Evolutionary conservation across 208 protist genomes (phyloP), one percentile per base, ranked within the genome.

Genomic region (Phytomonas sp.): DNA sequence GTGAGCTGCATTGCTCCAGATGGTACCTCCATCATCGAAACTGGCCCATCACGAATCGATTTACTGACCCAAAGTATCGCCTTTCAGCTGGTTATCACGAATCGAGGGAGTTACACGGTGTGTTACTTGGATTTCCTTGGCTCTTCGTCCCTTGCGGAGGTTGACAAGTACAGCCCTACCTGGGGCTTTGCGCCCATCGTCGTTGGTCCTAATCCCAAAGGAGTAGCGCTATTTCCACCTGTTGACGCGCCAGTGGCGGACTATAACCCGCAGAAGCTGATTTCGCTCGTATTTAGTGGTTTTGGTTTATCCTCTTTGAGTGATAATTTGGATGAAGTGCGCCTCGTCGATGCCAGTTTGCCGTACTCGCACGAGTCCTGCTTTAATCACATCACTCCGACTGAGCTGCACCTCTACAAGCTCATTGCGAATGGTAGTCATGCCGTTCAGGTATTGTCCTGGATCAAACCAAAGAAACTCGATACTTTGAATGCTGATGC

Each of bases 381-480:
- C 29, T 78, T 75, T 63, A 51, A 61, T 26, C 46, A 76, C 59
- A 63, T 68, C 34, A 72, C 40, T 20, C 33, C 59, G 9, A 66
- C 66, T 4, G 66, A 63, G n/a, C 33, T 89, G 20, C 26, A 60
- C 30, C 76, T 78, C 64, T 84, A 84, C 72, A 67, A 78, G 9
- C 70, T 96, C 59, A 68, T 66, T 51, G 91, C 86, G 4, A 96
- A 94, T 70, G 88, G 91, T 66, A 93, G 85, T 30, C 62, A 84
- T 69, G 59, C 88, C 0, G 80, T 89, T 66, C 84, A 92, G 71
- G 71, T 82, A 33, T 78, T 70, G 30, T 69, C 71, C 7, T 37
- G 40, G 40, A 20, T 51, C 40, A 51, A 51, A 6, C 40, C 40
- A 6, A 7, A 4, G 9, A 13, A 59, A n/a, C 2, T 13, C 20